Conservation (phyloP, 2,329 filamentous ascomycete genomes). For the Pleomassaria siparia region DNA sequence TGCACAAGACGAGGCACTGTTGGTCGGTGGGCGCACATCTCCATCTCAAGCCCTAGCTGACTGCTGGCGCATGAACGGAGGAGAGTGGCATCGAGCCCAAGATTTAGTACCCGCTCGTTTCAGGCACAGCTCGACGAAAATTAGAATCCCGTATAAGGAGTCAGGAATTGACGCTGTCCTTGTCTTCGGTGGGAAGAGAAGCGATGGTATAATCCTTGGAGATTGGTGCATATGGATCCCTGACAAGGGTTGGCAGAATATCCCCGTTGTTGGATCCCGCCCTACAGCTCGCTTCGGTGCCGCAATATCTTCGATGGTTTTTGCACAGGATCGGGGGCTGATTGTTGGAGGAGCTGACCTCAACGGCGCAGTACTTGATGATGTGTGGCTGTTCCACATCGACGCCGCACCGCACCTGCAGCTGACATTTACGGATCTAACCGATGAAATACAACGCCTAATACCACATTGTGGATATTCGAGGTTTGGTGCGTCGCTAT, state of each 20-base stretch:
- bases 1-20: slow-evolving; percentile 58
- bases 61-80: slow-evolving; percentile 71
- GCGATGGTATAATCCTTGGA: slow-evolving; percentile 44
- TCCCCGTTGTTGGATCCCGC: slow-evolving; percentile 39
- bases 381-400: slow-evolving; percentile 65
- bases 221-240: slow-evolving; percentile 51
- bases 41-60: slow-evolving; percentile 69
- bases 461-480: slow-evolving; percentile 30
- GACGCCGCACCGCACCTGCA: slow-evolving; percentile 29
- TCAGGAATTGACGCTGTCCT: slow-evolving; percentile 46
- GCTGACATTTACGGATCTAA: slow-evolving; percentile 32
- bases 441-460: slow-evolving; percentile 22
- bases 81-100: slow-evolving; percentile 64
- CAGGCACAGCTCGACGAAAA: slow-evolving; percentile 66
- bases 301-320: slow-evolving; percentile 50
- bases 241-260: slow-evolving; percentile 54
- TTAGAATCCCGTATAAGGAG: slow-evolving; percentile 41
- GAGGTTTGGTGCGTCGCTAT: slow-evolving; percentile 56
- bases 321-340: slow-evolving; percentile 56
- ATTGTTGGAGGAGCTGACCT: slow-evolving; percentile 70
- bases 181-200: slow-evolving; percentile 50
- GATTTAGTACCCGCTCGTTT: slow-evolving; percentile 72
- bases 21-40: slow-evolving; percentile 78
- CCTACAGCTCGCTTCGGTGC: slow-evolving; percentile 60
- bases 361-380: slow-evolving; percentile 63